A percentile compares a stretch with the other conserved stretches of the same genome.
These are phyloP conservation scores for Rhododendron ferrugineum DNA, from an alignment of 148 eudicot genomes.

Conservation along the genomic window DNA sequence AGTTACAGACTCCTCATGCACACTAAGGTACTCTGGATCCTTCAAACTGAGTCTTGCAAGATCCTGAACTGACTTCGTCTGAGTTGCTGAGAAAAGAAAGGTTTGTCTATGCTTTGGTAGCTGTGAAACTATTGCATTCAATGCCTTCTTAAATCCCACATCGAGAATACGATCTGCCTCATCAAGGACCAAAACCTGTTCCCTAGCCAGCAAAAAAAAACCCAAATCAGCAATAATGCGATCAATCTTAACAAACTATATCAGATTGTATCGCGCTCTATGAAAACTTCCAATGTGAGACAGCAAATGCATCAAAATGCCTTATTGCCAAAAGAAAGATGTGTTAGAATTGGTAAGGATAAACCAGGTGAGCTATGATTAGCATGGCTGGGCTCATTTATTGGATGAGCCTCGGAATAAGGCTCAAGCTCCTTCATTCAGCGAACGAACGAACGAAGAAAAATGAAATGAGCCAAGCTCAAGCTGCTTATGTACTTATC, in stretches of 20 bases:
- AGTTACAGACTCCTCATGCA: constrained; percentile 67
- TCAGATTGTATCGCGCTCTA: neutral
- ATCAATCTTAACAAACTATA: neutral
- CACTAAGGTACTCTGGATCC: constrained; percentile 94
- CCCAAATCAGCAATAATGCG: constrained; percentile 23
- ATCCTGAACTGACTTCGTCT: constrained; percentile 87
- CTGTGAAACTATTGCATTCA: constrained; percentile 84
- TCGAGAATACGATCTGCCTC: constrained; percentile 98
- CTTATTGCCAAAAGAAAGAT: neutral
- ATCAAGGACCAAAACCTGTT: constrained; percentile 88
- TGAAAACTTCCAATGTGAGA: neutral
- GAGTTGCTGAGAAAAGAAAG: constrained; percentile 88
- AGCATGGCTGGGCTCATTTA: neutral
- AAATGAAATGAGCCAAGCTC: neutral
- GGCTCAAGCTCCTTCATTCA: neutral
- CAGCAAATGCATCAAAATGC: neutral
- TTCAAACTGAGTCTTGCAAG: constrained; percentile 94
- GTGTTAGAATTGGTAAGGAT: neutral
- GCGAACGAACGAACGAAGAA: neutral
- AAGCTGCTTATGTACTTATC: neutral
- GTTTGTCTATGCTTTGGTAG: constrained; percentile 79
- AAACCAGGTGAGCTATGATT: neutral
- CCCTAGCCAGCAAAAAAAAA: constrained; percentile 29
- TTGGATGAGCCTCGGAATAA: neutral
- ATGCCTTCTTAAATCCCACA: constrained; percentile 63